Percentiles rank a stretch among this genome's conserved stretches.
These are phyloP conservation scores for Saturnispora hagleri DNA, from an alignment of 805 yeast genomes.

Conservation along the genomic window DNA sequence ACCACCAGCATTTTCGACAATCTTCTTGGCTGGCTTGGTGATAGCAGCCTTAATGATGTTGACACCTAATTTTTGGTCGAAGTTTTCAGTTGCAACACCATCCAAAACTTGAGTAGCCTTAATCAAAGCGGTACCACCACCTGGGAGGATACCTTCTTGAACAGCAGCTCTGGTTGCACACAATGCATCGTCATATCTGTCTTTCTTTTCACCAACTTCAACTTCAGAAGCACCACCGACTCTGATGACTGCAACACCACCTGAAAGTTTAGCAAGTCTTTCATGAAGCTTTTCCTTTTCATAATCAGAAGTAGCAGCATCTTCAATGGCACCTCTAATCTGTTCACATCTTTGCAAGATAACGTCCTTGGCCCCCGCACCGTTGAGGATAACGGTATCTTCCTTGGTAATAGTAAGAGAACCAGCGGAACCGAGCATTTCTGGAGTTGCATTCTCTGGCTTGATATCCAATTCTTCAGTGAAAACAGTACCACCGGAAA, in stretches of 20 bases:
- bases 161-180: conserved; percentile 99
- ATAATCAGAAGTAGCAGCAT: conserved; percentile 72
- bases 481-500: conserved; percentile 86
- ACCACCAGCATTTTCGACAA: conserved; percentile 93
- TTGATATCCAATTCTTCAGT: conserved; percentile 93
- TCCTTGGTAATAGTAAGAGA: conserved; percentile 89
- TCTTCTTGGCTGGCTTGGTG: conserved; percentile 90
- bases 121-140: conserved; percentile 97
- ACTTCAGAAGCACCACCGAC: conserved; percentile 97
- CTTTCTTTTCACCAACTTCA: conserved; percentile 99
- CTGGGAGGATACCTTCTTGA: conserved; percentile 96
- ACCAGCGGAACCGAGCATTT: conserved; percentile 85
- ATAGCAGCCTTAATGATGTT: conserved; percentile 88
- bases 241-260: conserved; percentile 97
- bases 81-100: conserved; percentile 67
- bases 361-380: conserved; percentile 78
- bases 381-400: conserved; percentile 89
- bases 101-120: conserved; percentile 80
- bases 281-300: conserved; percentile 96
- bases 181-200: conserved; percentile 95
- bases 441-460: conserved; percentile 89
- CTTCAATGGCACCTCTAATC: conserved; percentile 73
- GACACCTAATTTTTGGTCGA: conserved; percentile 95
- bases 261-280: conserved; percentile 92
- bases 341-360: conserved; percentile 86